These are phyloP conservation scores for Trichoderma pleuroti DNA, from an alignment of 2,329 filamentous ascomycete species.

Conservation along the genomic window DNA sequence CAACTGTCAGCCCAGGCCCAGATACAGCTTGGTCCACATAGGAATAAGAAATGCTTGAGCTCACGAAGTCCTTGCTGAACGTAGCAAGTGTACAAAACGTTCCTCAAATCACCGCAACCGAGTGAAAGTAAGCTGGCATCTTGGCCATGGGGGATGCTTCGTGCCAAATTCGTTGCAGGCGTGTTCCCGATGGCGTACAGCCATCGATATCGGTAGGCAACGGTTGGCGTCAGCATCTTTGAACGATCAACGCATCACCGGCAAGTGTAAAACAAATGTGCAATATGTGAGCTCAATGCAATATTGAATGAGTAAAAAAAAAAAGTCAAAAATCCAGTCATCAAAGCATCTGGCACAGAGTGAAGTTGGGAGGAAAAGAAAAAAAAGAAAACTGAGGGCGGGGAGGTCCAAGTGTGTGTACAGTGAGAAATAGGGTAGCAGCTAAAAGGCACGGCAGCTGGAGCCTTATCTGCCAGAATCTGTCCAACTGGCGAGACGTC, in stretches of 20 bases:
- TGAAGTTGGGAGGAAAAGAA: not conserved
- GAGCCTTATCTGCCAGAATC: not conserved
- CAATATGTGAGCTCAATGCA: not conserved
- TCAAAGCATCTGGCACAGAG: not conserved
- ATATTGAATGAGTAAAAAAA: not conserved
- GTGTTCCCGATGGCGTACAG: constrained; percentile 54
- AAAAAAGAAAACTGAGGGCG: not conserved
- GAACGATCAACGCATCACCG: not conserved
- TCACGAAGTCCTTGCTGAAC: constrained; percentile 37
- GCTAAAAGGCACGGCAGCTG: not conserved
- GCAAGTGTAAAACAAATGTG: not conserved
- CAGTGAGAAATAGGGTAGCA: not conserved
- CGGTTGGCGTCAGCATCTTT: constrained; percentile 38
- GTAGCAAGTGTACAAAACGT: constrained; percentile 53
- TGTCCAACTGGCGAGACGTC: not conserved
- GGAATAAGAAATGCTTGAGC: constrained; percentile 19
- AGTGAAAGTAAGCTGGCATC: constrained; percentile 50
- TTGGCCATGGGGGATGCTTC: constrained; percentile 46
- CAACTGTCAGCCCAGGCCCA: not conserved
- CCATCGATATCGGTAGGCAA: constrained; percentile 31
- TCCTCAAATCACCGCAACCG: constrained; percentile 54
- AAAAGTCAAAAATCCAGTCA: not conserved
- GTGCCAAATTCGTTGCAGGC: constrained; percentile 48
- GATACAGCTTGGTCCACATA: not conserved
- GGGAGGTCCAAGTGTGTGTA: not conserved